Conservation (phyloP, 2,329 filamentous ascomycete species). For the Capronia americana region DNA sequence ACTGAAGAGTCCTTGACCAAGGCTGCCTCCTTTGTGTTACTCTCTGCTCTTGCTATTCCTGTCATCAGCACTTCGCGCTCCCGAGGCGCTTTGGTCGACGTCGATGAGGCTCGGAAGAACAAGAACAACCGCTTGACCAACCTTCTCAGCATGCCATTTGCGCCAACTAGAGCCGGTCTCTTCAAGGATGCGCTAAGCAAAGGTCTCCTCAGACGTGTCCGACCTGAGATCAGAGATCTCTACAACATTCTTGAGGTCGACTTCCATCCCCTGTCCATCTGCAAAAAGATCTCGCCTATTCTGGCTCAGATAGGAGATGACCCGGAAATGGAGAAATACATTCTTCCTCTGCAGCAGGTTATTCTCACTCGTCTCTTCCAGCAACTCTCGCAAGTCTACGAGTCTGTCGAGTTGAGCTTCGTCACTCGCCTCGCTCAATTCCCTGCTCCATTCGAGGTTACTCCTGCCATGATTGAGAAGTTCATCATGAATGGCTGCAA, state of each 20-base stretch:
- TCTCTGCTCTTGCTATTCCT: conserved; percentile 95
- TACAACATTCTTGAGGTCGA: conserved; percentile 99
- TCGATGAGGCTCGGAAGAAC: conserved; percentile 96
- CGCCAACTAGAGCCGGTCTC: conserved; percentile 84
- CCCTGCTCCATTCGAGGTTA: conserved; percentile 94
- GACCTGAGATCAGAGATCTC: conserved; percentile 92
- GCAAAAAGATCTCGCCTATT: conserved; percentile 98
- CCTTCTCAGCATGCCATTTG: conserved; percentile 87
- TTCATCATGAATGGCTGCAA: conserved; percentile 99
- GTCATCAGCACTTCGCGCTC: conserved; percentile 99
- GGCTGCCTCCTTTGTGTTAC: conserved; percentile 91
- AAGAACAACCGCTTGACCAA: conserved; percentile 98
- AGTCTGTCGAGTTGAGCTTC: conserved; percentile 92
- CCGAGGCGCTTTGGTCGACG: conserved; percentile 92
- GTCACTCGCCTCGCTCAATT: conserved; percentile 94
- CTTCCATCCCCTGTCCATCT: conserved; percentile 98
- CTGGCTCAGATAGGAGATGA: conserved; percentile 91
- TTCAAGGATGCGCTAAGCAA: conserved; percentile 98
- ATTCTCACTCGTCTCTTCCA: conserved; percentile 98
- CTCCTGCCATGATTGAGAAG: conserved; percentile 90
- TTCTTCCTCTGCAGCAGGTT: conserved; percentile 93
- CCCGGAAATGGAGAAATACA: conserved; percentile 96
- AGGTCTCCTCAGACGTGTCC: conserved; percentile 87
- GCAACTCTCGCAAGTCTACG: conserved; percentile 98
- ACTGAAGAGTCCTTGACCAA: conserved; percentile 90